phyloP scores from a whole-genome alignment of 78 protist genomes.

The Dictyostelium citrinum region DNA sequence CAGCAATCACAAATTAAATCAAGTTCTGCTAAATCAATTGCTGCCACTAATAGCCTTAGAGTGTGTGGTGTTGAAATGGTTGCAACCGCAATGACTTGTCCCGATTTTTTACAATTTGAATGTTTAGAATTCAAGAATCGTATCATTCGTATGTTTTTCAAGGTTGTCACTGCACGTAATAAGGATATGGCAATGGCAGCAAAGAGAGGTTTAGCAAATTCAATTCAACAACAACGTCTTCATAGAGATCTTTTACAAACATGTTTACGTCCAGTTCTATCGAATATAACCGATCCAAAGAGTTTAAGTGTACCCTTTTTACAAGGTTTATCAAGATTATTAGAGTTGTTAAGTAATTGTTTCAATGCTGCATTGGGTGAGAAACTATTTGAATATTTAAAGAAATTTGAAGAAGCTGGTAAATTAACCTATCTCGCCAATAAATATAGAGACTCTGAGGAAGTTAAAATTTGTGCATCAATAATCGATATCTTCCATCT shows the following conservation, averaged over 20 bases:
- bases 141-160: constrained; percentile 80
- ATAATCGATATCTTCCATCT: constrained; percentile 91
- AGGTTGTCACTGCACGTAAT: constrained; percentile 33
- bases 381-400: constrained; percentile 90
- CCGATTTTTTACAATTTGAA: constrained; percentile 42
- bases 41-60: not conserved
- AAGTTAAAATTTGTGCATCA: constrained; percentile 80
- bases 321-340: constrained; percentile 88
- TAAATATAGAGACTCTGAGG: constrained; percentile 31
- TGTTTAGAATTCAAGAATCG: constrained; percentile 66
- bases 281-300: constrained; percentile 85
- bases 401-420: constrained; percentile 83
- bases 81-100: constrained; percentile 31
- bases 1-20: constrained; percentile 15
- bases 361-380: constrained; percentile 95
- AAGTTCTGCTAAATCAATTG: not conserved
- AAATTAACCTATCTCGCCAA: not conserved
- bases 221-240: constrained; percentile 47
- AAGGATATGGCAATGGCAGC: constrained; percentile 79
- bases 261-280: constrained; percentile 90
- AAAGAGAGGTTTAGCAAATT: constrained; percentile 31
- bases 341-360: constrained; percentile 84
- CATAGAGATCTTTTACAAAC: constrained; percentile 89
- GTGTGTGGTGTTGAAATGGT: constrained; percentile 50
- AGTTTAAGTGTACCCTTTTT: constrained; percentile 85